Base-by-base conservation (phyloP, 352 stramenopile species). In the Saprolegnia parasitica region DNA sequence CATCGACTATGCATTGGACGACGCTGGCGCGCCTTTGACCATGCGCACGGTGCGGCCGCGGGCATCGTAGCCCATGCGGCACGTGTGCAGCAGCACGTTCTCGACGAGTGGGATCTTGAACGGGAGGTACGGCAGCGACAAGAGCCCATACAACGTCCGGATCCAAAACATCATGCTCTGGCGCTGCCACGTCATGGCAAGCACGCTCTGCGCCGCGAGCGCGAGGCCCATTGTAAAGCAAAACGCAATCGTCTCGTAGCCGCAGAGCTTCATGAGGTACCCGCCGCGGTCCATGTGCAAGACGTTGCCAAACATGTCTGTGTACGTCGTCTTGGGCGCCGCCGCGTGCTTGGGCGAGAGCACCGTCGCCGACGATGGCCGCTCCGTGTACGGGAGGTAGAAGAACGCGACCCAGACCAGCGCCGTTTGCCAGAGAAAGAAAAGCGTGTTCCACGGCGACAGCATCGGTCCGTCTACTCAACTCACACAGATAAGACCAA, bases 141-240 rank as follows among this genome's bases (percentile, higher is more conserved):
- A 87, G 23, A 95, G 73, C 10, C 87, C 88, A 56, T 95, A 96
- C 4, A 81, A 80, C 3, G 85, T 94, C 3, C 87, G 86, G 39
- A 96, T 79, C 88, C 88, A 96, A 74, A 93, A 96, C 56, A 95
- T 89, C 18, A 92, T 72, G 52, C 81, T 81, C 35, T 90, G 86
- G 20, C 81, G 84, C 54, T 94, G 84, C 88, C 88, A 96, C 20
- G 74, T 73, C 50, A 83, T 79, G 18, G 91, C 89, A 15, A 86
- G 81, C 45, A 89, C 46, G 76, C 77, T 88, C 9, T 94, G 71
- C 35, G 91, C 86, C 18, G 81, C 68, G 42, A 79, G 71, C 0
- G 84, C 76, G 2, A 94, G 70, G 42, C 74, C 74, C 65, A 94
- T 80, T 37, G 91, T 89, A 46, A 93, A 63, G 9, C 77, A 79